Evolutionary conservation across 2,329 filamentous ascomycete genomes (phyloP), one percentile per base, ranked within the genome.

Genomic region (Pseudogymnoascus sp.): DNA sequence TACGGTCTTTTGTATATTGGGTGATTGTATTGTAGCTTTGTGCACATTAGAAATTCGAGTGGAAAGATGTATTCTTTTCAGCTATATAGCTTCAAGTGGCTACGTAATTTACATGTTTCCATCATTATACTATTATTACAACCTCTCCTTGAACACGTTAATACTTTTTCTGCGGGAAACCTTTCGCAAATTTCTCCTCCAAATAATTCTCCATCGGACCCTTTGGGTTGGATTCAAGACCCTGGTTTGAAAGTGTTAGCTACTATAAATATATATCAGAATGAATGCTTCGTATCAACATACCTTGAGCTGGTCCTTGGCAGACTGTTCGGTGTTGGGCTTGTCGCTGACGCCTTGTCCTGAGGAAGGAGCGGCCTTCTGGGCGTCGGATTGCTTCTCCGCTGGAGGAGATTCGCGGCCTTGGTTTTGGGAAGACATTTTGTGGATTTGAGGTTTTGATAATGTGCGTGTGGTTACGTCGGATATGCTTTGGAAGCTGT

Each of bases 341-440:
- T 73, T 78, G 50, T 85, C 78, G 67, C 86, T 78, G 69, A 82
- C 79, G 59, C 83, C 82, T 69, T 86, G 81, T 63, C 85, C 84
- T 0, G 79, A 77, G n/a, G 75, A 83, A 1, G 85, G 80, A 11
- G 82, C 72, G 6, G 83, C 84, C 67, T 84, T 78, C 64, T 84
- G 76, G 63, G 79, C 76, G 65, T 84, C 87, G 38, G 81, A 78
- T 77, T 91, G 89, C 68, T 75, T 73, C 78, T 90, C 86, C 28
- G 90, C 89, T 61, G 86, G 78, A 66, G 91, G 92, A 34, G 91
- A 96, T 77, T 96, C 84, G 73, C 87, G 87, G 74, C 90, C 89
- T 76, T 83, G 76, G 72, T 89, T 91, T 71, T 67, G 86, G 74
- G 68, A 65, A 66, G 67, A 69, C 71, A 67, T 75, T 67, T 64